Evolutionary conservation across 805 yeast genomes (phyloP), one percentile per base, ranked within the genome.

Genomic region (Wickerhamiella allomyrinae): DNA sequence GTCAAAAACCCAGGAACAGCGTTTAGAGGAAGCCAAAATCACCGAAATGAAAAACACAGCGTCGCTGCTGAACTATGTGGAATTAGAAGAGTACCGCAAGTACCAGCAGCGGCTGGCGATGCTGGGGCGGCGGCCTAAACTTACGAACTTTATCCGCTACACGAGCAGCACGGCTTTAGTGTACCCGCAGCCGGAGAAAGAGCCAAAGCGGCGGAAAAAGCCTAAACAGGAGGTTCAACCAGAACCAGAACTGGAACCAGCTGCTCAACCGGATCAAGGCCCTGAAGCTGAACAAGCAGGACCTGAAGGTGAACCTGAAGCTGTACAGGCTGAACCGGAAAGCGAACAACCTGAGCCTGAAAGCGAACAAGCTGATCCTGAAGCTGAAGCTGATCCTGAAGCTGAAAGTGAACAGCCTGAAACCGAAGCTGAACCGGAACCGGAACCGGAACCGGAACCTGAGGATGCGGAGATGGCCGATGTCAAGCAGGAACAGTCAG

Each of bases 51-150:
- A 72, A 35, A 91, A 91, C 58, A 63, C 76, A 2, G 65, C 74
- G 21, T 80, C 95, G 2, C 65, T 91, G 49, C 76, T 80, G 47
- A 68, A 72, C 52, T 91, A 82, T 56, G 74, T 79, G 52, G 93
- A 87, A 52, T 89, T 83, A 55, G 98, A 91, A 57, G 65, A 79
- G 34, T 77, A 75, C 37, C 78, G 84, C 53, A 85, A 84, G 57
- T 77, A 79, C 57, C 72, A 71, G 41, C 89, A 87, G 54, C 66
- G 87, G 43, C 84, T 79, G 36, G 62, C 81, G 45, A 74, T 82
- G 58, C 67, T 75, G 45, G 79, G 79, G 54, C 74, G 70, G 51
- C 73, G 87, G 48, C 66, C 65, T 34, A 75, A 73, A 52, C 60
- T 91, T 50, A 65, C 65, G 2, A 70, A 80, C 41, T 75, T 77